Evolutionary conservation across 371 early-diverging fungal species (phyloP).

Genomic region (Capillidium rhysosporum): DNA sequence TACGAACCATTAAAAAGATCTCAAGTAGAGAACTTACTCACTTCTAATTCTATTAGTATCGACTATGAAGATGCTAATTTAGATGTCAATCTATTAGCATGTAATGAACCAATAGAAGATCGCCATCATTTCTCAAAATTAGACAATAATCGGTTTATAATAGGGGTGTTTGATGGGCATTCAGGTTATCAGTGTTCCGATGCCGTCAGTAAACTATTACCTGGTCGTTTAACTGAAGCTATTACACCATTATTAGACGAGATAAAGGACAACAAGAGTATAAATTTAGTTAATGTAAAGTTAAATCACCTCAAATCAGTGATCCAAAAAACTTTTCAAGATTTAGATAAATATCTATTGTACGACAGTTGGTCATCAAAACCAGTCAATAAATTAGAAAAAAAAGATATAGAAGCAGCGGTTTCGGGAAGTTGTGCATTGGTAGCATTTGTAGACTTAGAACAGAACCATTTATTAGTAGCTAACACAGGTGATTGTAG

Average conservation of each 20-base stretch:
- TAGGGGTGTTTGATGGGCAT: conserved; percentile 42
- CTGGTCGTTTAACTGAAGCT: conserved; percentile 11
- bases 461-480: conserved; percentile 36
- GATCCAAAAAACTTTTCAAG: conserved; percentile 26
- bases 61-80: too few relatives aligned
- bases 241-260: conserved; percentile 10
- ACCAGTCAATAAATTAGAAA: conserved; percentile 11
- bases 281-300: conserved; percentile 2
- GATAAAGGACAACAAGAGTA: conserved; percentile 5
- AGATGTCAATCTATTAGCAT: conserved; percentile 25
- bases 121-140: conserved; percentile 13
- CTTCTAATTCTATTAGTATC: too few relatives aligned
- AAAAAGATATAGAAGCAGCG: conserved; percentile 25
- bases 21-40: too few relatives aligned
- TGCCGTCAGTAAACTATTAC: conserved; percentile 20
- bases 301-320: conserved; percentile 12
- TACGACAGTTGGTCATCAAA: conserved; percentile 15
- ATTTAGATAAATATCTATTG: conserved; percentile 32
- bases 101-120: conserved; percentile 34
- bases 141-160: conserved; percentile 16
- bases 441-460: conserved; percentile 45
- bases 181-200: conserved; percentile 28
- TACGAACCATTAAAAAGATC: too few relatives aligned
- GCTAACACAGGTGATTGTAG: conserved; percentile 61
- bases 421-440: conserved; percentile 61